Evolutionary conservation across 164 flowering plant species (phyloP).

Genomic region (Kalanchoe fedtschenkoi): DNA sequence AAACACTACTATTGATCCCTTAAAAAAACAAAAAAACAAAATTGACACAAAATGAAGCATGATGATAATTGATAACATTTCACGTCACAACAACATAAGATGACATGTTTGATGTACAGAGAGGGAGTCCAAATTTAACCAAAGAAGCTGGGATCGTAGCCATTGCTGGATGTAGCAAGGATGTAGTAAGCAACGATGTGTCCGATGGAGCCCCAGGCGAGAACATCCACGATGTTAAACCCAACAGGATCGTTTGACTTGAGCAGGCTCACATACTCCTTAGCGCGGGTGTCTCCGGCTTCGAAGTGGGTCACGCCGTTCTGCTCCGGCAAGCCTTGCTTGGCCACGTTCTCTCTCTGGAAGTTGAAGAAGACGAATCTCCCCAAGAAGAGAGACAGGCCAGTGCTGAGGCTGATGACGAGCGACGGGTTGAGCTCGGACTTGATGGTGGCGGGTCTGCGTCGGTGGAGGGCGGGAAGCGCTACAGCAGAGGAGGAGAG

Average conservation of each 20-base stretch:
- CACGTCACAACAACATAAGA: too few species aligned
- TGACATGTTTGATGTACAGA: too few species aligned
- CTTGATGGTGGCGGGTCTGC: conserved; percentile 14
- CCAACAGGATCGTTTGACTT: conserved; percentile 96
- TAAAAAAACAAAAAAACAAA: too few species aligned
- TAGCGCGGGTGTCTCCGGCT: conserved; percentile 81
- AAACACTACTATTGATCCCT: too few species aligned
- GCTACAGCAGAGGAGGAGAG: conserved; percentile 2
- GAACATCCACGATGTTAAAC: conserved; percentile 89
- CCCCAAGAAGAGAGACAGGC: conserved; percentile 79
- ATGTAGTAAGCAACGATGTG: conserved; percentile 93
- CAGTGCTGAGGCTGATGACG: conserved; percentile 94
- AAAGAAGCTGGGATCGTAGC: conserved; percentile 89
- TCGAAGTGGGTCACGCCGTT: conserved; percentile 88
- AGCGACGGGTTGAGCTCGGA: conserved; percentile 63
- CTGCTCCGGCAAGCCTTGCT: conserved; percentile 83
- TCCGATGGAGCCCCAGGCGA: conserved; percentile 98
- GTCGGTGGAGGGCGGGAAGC: background rate
- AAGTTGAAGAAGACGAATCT: conserved; percentile 96
- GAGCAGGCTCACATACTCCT: conserved; percentile 84
- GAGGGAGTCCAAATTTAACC: too few species aligned
- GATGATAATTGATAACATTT: too few species aligned
- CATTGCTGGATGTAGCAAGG: conserved; percentile 91
- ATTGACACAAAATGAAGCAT: too few species aligned
- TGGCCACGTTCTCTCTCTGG: conserved; percentile 93